Evolutionary conservation across 495 filamentous ascomycete species (phyloP).

Genomic region (Hypomontagnella submonticulosa): DNA sequence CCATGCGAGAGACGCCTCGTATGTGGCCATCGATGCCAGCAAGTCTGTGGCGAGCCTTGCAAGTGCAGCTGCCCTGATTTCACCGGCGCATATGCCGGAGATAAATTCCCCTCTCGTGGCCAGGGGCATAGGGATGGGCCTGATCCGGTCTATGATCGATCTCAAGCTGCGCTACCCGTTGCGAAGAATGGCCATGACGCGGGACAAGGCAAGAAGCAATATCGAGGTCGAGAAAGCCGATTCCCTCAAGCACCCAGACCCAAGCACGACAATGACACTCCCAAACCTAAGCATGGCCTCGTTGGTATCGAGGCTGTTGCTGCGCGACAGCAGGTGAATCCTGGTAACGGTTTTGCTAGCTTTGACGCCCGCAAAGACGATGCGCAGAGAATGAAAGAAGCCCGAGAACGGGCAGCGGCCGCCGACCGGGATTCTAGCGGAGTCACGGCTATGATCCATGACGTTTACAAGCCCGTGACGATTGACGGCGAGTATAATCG

Average conservation of each 20-base stretch:
- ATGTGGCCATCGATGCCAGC: constrained; percentile 71
- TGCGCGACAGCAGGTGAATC: too few relatives aligned
- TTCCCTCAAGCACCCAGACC: too few relatives aligned
- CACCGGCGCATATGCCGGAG: constrained; percentile 40
- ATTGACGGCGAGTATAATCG: constrained; percentile 31
- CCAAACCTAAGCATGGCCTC: too few relatives aligned
- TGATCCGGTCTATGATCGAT: not conserved
- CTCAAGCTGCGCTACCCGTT: not conserved
- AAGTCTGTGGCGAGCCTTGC: constrained; percentile 54
- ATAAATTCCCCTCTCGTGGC: constrained; percentile 28
- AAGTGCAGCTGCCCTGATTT: constrained; percentile 50
- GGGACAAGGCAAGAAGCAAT: too few relatives aligned
- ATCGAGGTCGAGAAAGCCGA: too few relatives aligned
- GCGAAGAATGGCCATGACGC: too few relatives aligned
- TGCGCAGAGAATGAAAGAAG: constrained; percentile 14
- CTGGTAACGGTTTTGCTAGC: constrained; percentile 14
- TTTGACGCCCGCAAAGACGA: constrained; percentile 41
- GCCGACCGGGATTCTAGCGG: not conserved
- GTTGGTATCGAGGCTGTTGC: too few relatives aligned
- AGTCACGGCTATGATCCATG: constrained; percentile 16
- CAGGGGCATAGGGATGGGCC: not conserved
- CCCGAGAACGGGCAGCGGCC: not conserved
- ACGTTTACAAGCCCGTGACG: constrained; percentile 40
- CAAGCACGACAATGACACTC: too few relatives aligned
- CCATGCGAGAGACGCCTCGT: constrained; percentile 67